These are phyloP conservation scores for Parsonsia alboflavescens DNA, from an alignment of 257 asterid genomes.

Conservation along the genomic window DNA sequence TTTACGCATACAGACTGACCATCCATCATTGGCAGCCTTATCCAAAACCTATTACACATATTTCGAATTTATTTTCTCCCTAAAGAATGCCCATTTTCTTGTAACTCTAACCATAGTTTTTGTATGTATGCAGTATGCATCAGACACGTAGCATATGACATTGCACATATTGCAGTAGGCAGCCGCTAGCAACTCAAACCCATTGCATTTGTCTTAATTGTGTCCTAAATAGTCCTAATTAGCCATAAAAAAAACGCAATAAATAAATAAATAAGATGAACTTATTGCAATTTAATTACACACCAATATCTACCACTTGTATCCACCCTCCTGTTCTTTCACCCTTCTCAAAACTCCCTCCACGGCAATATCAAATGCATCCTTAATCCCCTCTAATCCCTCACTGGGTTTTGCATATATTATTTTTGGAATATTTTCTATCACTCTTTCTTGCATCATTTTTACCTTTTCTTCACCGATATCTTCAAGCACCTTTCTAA, in stretches of 20 bases:
- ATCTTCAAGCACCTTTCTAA: slow-evolving; percentile 39
- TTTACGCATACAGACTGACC: too few relatives aligned
- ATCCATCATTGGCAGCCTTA: neutral
- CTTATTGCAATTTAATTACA: neutral
- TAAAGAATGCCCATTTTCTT: neutral
- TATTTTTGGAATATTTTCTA: slow-evolving; percentile 48
- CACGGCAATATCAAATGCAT: slow-evolving; percentile 82
- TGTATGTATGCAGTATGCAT: neutral
- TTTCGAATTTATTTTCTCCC: neutral
- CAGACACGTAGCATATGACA: neutral
- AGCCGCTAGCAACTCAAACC: neutral
- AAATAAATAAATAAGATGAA: neutral
- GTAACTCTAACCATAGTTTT: neutral
- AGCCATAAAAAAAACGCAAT: neutral
- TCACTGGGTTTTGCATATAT: slow-evolving; percentile 43
- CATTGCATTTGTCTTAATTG: neutral
- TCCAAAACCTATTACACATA: neutral
- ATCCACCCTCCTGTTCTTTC: slow-evolving; percentile 36
- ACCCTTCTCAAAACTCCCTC: slow-evolving; percentile 57
- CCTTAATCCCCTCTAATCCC: slow-evolving; percentile 55
- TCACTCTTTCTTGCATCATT: slow-evolving; percentile 60
- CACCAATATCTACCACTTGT: slow-evolving; percentile 30
- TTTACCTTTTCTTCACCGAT: slow-evolving; percentile 38
- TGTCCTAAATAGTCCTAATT: neutral
- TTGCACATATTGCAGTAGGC: neutral